Evolutionary conservation across 2,329 filamentous ascomycete species (phyloP).

Genomic region (Aschersonia sp.): DNA sequence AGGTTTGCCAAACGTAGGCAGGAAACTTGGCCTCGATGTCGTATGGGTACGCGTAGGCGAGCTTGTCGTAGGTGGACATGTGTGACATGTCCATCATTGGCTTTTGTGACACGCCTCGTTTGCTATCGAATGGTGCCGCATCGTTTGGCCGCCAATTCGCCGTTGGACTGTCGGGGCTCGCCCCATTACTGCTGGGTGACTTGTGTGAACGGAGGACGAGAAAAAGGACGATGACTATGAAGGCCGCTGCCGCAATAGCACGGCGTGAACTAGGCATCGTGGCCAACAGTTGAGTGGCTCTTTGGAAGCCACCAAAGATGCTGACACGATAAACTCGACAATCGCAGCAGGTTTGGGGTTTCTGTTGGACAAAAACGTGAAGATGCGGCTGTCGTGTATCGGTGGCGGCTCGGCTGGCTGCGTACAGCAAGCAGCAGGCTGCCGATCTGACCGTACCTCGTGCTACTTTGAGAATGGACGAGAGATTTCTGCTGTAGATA

Average conservation of each 20-base stretch:
- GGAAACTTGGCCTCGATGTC: conserved; percentile 80
- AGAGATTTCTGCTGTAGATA: too few species aligned
- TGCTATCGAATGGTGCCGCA: conserved; percentile 6
- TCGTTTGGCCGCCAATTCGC: background rate
- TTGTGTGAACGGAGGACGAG: conserved; percentile 47
- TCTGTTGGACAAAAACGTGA: background rate
- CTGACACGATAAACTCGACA: background rate
- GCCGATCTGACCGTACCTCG: too few species aligned
- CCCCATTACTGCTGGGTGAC: conserved; percentile 1
- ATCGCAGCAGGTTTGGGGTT: background rate
- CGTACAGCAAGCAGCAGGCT: too few species aligned
- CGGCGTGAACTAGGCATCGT: conserved; percentile 67
- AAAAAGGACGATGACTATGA: conserved; percentile 53
- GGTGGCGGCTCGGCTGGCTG: too few species aligned
- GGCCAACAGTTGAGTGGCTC: background rate
- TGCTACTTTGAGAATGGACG: too few species aligned
- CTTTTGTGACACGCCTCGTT: conserved; percentile 18
- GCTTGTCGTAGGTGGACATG: conserved; percentile 62
- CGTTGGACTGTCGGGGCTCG: conserved; percentile 3
- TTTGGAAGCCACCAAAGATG: background rate
- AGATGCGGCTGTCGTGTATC: background rate
- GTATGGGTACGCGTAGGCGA: conserved; percentile 90
- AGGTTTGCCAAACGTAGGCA: conserved; percentile 98
- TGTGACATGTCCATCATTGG: conserved; percentile 54
- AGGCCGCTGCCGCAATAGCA: conserved; percentile 55